Evolutionary conservation across 1,284 basidiomycete genomes (phyloP).

Genomic region (Caloboletus firmus): DNA sequence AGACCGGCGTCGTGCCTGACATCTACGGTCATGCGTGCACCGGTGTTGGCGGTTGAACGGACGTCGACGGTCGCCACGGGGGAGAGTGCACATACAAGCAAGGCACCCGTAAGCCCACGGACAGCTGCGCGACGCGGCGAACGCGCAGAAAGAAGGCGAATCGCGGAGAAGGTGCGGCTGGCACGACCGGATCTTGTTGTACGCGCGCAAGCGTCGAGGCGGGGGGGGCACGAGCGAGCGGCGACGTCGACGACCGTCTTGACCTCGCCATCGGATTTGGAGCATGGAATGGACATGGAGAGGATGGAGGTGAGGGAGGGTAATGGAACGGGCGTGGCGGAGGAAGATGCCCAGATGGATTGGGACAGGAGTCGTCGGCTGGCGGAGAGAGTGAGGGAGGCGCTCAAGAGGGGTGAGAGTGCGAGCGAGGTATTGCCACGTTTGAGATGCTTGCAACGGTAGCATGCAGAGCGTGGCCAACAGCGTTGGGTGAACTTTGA

Average conservation of each 20-base stretch:
- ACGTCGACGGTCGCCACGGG: background rate
- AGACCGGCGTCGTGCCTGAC: constrained; percentile 1
- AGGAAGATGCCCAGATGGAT: constrained; percentile 24
- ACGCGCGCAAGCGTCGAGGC: background rate
- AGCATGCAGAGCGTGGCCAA: constrained; percentile 11
- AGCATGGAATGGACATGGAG: background rate
- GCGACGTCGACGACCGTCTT: background rate
- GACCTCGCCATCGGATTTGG: background rate
- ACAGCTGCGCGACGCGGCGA: constrained; percentile 19
- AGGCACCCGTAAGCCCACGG: constrained; percentile 14
- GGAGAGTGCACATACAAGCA: background rate
- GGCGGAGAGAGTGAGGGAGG: constrained; percentile 24
- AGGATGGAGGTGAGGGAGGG: background rate
- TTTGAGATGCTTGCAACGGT: constrained; percentile 23
- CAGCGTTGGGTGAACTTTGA: background rate
- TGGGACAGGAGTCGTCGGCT: constrained; percentile 31
- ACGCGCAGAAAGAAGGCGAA: constrained; percentile 22
- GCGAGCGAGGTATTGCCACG: constrained; percentile 30
- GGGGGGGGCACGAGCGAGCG: background rate
- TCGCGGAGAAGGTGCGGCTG: constrained; percentile 31
- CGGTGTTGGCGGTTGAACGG: background rate
- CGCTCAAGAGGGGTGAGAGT: constrained; percentile 18
- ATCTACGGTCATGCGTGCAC: background rate
- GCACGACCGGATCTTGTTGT: constrained; percentile 33
- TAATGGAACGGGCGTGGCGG: background rate